Evolutionary conservation across 805 yeast genomes (phyloP), one percentile per base, ranked within the genome.

Genomic region (Debaryomyces castellii): DNA sequence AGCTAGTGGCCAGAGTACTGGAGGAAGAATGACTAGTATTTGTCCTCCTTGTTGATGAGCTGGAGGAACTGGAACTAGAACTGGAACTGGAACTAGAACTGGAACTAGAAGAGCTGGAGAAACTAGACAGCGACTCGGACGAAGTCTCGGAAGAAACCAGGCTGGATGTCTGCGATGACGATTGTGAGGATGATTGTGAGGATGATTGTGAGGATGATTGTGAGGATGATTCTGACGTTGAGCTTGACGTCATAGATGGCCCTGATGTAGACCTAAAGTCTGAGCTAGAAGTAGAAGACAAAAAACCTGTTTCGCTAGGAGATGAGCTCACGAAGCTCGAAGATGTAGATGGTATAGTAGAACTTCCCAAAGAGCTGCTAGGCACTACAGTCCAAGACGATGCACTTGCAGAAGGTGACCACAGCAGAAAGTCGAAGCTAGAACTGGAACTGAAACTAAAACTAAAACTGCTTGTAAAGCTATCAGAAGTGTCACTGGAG

Each of bases 141-240:
- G n/a, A n/a, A n/a, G n/a, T n/a, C n/a, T n/a, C n/a, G n/a, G n/a
- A n/a, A n/a, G 17, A 24, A 16, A n/a, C 12, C 18, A 14, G n/a
- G 9, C 39, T 39, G 14, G 45, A 42, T 21, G 46, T 28, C 8
- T 44, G 34, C 11, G 44, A 38, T 20, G 43, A n/a, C n/a, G n/a
- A n/a, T n/a, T n/a, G 22, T 10, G 40, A 28, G 12, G 51, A 40
- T 36, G 44, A 35, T 6, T 47, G 37, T 2, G 44, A 22, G 3
- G 37, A 20, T 4, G 54, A 46, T 10, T 45, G 22, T 10, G 40
- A 28, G 12, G 51, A 40, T 36, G 44, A 35, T 6, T 47, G 37
- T 2, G 44, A 22, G 3, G 37, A 20, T 4, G 54, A 46, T 10
- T 45, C 25, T 17, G 45, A 23, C 14, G 39, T 21, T 9, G 42